Conservation (phyloP, 129 eudicot species). For the Tagetes erecta region DNA sequence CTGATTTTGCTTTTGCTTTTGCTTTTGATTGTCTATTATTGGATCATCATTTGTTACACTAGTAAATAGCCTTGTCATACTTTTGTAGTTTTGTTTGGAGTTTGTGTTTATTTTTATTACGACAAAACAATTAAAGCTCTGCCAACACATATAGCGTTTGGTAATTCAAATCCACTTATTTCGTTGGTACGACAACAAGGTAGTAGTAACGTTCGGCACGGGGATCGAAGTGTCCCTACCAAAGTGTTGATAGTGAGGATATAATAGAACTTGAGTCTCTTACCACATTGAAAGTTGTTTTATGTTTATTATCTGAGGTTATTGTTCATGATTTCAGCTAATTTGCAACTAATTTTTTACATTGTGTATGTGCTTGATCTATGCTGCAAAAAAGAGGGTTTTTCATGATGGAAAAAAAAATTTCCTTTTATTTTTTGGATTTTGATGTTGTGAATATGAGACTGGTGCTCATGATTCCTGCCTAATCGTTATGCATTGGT, state of each 20-base stretch:
- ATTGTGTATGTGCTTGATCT: background rate
- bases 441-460: background rate
- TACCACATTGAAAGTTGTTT: too few relatives aligned
- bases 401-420: background rate
- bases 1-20: background rate
- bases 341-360: background rate
- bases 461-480: background rate
- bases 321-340: constrained; percentile 9
- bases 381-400: background rate
- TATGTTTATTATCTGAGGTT: background rate
- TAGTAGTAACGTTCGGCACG: too few relatives aligned
- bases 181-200: too few relatives aligned
- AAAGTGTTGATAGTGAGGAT: too few relatives aligned
- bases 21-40: background rate
- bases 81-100: background rate
- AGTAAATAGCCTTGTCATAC: background rate
- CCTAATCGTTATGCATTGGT: background rate
- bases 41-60: background rate
- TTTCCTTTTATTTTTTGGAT: background rate
- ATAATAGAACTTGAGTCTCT: too few relatives aligned
- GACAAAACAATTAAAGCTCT: too few relatives aligned
- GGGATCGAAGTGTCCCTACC: too few relatives aligned
- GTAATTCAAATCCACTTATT: too few relatives aligned
- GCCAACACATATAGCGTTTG: too few relatives aligned
- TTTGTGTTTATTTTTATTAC: background rate